These are phyloP conservation scores for Udeniomyces megalosporus DNA, from an alignment of 768 basidiomycete genomes.

Conservation along the genomic window DNA sequence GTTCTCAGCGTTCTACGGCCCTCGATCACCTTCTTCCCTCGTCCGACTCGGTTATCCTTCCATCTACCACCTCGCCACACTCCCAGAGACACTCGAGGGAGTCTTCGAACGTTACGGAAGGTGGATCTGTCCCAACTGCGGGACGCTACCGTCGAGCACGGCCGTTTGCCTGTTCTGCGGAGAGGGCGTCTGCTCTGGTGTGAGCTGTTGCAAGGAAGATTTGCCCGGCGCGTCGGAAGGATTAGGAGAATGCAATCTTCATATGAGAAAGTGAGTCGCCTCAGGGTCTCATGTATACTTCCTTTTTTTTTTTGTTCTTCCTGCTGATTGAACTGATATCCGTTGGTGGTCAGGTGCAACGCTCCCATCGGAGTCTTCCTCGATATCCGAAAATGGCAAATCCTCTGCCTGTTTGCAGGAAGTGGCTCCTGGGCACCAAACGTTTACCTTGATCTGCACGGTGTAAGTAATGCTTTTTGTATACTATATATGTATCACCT, in stretches of 20 bases:
- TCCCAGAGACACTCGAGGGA: conserved; percentile 69
- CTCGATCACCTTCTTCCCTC: conserved; percentile 2
- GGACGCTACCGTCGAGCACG: conserved; percentile 61
- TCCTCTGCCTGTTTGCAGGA: conserved; percentile 72
- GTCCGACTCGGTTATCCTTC: conserved; percentile 56
- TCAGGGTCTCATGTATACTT: no score
- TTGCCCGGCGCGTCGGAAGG: conserved; percentile 31
- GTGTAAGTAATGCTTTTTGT: conserved; percentile 31
- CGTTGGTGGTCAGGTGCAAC: conserved; percentile 47
- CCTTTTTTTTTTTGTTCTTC: background rate
- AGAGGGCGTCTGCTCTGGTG: conserved; percentile 68
- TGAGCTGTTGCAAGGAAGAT: conserved; percentile 72
- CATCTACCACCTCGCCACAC: conserved; percentile 61
- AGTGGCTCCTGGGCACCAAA: conserved; percentile 78
- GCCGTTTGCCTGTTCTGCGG: conserved; percentile 90
- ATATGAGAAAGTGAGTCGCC: conserved; percentile 68
- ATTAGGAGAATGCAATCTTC: conserved; percentile 87
- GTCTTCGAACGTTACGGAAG: conserved; percentile 62
- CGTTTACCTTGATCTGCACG: conserved; percentile 86
- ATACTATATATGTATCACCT: background rate
- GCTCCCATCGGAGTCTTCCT: conserved; percentile 80
- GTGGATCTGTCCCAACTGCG: conserved; percentile 56
- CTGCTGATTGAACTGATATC: background rate
- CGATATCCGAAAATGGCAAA: conserved; percentile 75
- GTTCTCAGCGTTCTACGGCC: conserved; percentile 14